Evolutionary conservation across 257 asterid genomes (phyloP).

Genomic region (Solanum ahanhuiri): DNA sequence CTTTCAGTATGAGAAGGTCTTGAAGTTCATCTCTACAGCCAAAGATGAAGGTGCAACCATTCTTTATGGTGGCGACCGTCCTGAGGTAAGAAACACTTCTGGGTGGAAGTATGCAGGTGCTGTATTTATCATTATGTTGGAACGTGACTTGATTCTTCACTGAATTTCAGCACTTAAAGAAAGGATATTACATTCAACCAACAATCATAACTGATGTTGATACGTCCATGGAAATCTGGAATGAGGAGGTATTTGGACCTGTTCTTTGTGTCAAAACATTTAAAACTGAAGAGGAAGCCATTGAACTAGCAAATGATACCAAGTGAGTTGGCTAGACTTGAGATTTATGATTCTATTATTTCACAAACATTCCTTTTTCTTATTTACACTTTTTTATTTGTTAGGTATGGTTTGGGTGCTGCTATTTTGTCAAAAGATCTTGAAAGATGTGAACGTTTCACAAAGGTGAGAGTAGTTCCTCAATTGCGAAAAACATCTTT

Average conservation of each 20-base stretch:
- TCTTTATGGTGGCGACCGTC: slow-evolving; percentile 72
- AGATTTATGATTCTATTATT: background rate
- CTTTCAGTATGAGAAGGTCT: slow-evolving; percentile 67
- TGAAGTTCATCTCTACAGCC: slow-evolving; percentile 64
- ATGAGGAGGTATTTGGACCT: slow-evolving; percentile 97
- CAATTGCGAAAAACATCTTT: background rate
- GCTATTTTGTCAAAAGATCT: slow-evolving; percentile 82
- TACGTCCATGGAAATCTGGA: slow-evolving; percentile 96
- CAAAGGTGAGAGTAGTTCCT: slow-evolving; percentile 39
- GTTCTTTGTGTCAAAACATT: slow-evolving; percentile 94
- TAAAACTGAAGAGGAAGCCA: slow-evolving; percentile 86
- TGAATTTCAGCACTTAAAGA: slow-evolving; percentile 61
- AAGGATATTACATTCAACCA: slow-evolving; percentile 72
- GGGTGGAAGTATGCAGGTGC: background rate
- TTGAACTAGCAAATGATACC: slow-evolving; percentile 85
- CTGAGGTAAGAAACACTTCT: slow-evolving; percentile 37
- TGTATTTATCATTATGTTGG: background rate
- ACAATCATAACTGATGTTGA: slow-evolving; percentile 63
- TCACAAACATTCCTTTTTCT: background rate
- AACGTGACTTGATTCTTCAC: background rate
- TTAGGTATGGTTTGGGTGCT: slow-evolving; percentile 77
- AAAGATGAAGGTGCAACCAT: slow-evolving; percentile 82
- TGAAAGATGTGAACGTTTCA: slow-evolving; percentile 78
- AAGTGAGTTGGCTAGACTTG: slow-evolving; percentile 40
- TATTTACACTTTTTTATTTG: background rate